These are phyloP conservation scores for Panus rudis DNA, from an alignment of 768 basidiomycete genomes.

Conservation along the genomic window DNA sequence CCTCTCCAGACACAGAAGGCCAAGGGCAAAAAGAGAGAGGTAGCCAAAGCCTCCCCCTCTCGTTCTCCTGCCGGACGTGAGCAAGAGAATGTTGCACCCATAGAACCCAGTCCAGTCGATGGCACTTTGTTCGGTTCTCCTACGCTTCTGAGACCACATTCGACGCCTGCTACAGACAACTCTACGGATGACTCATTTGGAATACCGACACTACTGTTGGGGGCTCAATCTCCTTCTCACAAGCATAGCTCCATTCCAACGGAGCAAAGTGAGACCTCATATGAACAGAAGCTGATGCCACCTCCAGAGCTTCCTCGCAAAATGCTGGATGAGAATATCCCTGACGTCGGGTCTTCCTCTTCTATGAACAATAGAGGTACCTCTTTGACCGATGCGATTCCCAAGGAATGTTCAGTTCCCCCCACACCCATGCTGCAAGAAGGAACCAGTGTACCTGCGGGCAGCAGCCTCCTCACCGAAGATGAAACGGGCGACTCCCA, in stretches of 20 bases:
- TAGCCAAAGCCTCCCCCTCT: background rate
- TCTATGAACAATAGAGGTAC: background rate
- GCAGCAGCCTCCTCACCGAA: no score
- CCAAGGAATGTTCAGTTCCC: background rate
- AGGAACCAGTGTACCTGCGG: no score
- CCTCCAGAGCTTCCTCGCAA: background rate
- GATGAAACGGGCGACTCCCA: no score
- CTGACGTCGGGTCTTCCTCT: background rate
- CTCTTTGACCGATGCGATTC: background rate
- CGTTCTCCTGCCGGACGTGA: background rate
- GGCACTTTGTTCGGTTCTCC: conserved; percentile 3
- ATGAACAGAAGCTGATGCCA: background rate
- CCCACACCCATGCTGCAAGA: no score
- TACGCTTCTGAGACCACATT: background rate
- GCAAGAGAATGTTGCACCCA: background rate
- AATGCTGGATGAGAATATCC: background rate
- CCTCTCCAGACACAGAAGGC: background rate
- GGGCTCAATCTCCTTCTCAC: no score
- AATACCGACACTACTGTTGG: conserved; percentile 1
- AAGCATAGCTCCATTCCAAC: no score
- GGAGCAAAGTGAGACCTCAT: no score
- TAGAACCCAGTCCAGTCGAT: background rate
- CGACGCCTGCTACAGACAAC: background rate
- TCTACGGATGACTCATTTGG: conserved; percentile 4
- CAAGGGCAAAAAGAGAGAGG: conserved; percentile 7